Evolutionary conservation across 2,329 filamentous ascomycete species (phyloP).

Genomic region (Passalora sequoiae): DNA sequence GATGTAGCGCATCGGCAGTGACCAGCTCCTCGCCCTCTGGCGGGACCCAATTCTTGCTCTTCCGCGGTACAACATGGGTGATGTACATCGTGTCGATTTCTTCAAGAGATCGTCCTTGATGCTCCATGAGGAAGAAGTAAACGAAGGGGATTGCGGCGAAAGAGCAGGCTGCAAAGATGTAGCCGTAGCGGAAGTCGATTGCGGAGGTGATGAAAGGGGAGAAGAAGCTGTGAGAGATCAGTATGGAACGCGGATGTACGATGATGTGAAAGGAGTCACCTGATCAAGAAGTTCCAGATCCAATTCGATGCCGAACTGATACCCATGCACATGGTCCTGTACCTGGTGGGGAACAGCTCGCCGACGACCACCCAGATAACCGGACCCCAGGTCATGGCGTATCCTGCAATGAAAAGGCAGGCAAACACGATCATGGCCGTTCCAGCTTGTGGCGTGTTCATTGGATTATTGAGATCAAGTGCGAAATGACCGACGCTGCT

Average conservation of each 20-base stretch:
- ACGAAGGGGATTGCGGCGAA: conserved; percentile 60
- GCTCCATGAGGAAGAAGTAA: conserved; percentile 74
- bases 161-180: conserved; percentile 70
- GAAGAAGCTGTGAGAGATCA: conserved; percentile 52
- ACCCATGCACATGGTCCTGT: conserved; percentile 43
- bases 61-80: conserved; percentile 30
- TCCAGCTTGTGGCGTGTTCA: conserved; percentile 44
- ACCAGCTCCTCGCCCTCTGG: conserved; percentile 30
- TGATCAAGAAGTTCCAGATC: conserved; percentile 41
- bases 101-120: conserved; percentile 66
- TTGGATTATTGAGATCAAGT: conserved; percentile 33
- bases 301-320: conserved; percentile 59
- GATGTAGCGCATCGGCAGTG: conserved; percentile 28
- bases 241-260: conserved; percentile 24
- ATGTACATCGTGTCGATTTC: conserved; percentile 78
- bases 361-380: conserved; percentile 53
- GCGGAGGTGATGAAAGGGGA: conserved; percentile 69
- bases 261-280: too few relatives aligned
- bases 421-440: conserved; percentile 63
- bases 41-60: conserved; percentile 32
- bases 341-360: conserved; percentile 53
- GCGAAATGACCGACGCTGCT: conserved; percentile 44
- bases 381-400: conserved; percentile 66
- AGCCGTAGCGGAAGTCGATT: conserved; percentile 69
- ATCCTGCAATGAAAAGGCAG: conserved; percentile 62